Conservation (phyloP, 2,329 filamentous ascomycete species). For the Chalara sp. region DNA sequence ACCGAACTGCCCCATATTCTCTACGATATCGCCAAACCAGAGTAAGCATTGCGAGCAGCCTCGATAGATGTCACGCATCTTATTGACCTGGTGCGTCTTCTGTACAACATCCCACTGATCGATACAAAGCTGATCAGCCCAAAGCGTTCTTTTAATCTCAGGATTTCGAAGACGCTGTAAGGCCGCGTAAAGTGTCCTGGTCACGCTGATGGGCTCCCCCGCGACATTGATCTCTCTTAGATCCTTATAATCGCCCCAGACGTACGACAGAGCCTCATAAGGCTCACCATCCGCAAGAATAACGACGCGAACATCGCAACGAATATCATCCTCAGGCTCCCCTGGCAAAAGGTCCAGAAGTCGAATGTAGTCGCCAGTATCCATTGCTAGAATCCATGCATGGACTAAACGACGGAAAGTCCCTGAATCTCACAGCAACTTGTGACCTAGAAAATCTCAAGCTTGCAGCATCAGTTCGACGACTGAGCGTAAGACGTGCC, state of each 20-base stretch:
- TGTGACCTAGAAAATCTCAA: not conserved
- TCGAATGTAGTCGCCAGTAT: not conserved
- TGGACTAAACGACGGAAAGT: no score
- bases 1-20: not conserved
- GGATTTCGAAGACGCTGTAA: not conserved
- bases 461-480: no score
- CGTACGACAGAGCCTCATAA: conserved; percentile 6
- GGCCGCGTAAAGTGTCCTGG: not conserved
- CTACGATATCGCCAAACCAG: conserved; percentile 3
- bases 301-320: not conserved
- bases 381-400: no score
- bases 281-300: not conserved
- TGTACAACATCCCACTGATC: conserved; percentile 3
- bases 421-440: not conserved
- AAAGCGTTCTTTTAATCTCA: not conserved
- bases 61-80: conserved; percentile 3
- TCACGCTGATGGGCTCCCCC: not conserved
- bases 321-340: not conserved
- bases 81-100: conserved; percentile 4
- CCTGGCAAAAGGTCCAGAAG: conserved; percentile 2
- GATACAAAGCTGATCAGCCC: conserved; percentile 5
- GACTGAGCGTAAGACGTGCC: no score
- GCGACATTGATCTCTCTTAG: not conserved
- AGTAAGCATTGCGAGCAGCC: not conserved
- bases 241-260: conserved; percentile 1